Percentiles rank a stretch among this genome's conserved stretches.
Evolutionary conservation across 805 yeast genomes (phyloP).

Genomic region (Candida palmyrensis): DNA sequence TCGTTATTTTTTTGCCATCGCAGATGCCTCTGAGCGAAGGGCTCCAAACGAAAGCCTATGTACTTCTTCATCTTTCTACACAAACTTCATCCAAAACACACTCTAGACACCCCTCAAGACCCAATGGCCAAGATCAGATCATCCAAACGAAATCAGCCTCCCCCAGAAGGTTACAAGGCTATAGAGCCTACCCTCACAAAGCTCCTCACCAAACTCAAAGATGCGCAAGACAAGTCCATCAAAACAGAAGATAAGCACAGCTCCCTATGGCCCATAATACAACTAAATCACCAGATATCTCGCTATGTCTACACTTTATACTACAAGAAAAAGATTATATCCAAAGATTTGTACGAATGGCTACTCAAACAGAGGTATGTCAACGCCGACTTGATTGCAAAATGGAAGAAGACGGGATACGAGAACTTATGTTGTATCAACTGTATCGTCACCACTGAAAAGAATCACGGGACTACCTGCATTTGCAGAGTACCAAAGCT

Average conservation of each 20-base stretch:
- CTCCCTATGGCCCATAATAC: constrained; percentile 64
- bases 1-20: constrained; percentile 24
- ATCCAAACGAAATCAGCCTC: constrained; percentile 40
- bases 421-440: constrained; percentile 79
- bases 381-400: constrained; percentile 71
- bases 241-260: constrained; percentile 49
- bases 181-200: constrained; percentile 62
- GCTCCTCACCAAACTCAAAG: constrained; percentile 54
- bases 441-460: constrained; percentile 65
- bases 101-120: background rate
- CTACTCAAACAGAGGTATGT: constrained; percentile 60
- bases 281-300: constrained; percentile 69
- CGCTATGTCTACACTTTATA: constrained; percentile 71
- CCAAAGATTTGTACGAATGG: constrained; percentile 68
- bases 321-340: constrained; percentile 65
- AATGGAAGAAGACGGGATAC: constrained; percentile 79
- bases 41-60: background rate
- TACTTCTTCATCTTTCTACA: background rate
- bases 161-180: constrained; percentile 73
- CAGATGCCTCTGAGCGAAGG: too few species aligned
- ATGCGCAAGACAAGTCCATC: constrained; percentile 26
- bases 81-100: background rate
- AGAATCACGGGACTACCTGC: constrained; percentile 65
- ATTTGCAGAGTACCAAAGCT: constrained; percentile 80
- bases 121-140: constrained; percentile 43